phyloP scores from a whole-genome alignment of 805 yeast genomes.

The Saccharomycopsis capsularis region DNA sequence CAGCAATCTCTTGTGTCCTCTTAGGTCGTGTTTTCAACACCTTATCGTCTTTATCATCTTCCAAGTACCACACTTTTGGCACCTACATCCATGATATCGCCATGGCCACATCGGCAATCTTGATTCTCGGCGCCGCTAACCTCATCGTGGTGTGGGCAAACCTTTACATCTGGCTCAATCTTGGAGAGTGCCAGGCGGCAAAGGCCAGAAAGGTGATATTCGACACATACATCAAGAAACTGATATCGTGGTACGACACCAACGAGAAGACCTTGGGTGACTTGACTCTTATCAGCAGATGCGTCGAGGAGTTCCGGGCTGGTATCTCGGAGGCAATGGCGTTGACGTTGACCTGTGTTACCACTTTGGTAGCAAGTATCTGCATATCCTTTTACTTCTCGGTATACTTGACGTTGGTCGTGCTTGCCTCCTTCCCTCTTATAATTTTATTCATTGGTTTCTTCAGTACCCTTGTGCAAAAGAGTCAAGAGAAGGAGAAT shows the following conservation, averaged over 20 bases:
- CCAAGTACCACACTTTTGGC: conserved; percentile 27
- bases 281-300: conserved; percentile 57
- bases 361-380: conserved; percentile 47
- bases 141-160: conserved; percentile 46
- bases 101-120: conserved; percentile 34
- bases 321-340: conserved; percentile 66
- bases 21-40: conserved; percentile 57
- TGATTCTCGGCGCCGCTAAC: conserved; percentile 41
- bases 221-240: conserved; percentile 37
- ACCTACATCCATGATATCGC: conserved; percentile 35
- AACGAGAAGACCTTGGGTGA: conserved; percentile 54
- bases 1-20: conserved; percentile 56
- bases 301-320: conserved; percentile 64
- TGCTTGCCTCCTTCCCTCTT: conserved; percentile 69
- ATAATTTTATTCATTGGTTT: conserved; percentile 42
- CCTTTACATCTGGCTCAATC: conserved; percentile 52
- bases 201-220: conserved; percentile 46
- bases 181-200: conserved; percentile 66
- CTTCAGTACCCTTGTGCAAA: conserved; percentile 47
- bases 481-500: conserved; percentile 52
- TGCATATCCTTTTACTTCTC: conserved; percentile 67
- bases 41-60: conserved; percentile 31
- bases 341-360: conserved; percentile 43
- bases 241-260: conserved; percentile 58
- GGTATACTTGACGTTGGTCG: conserved; percentile 78